These are phyloP conservation scores for Danielia reshetovae DNA, from an alignment of 805 yeast species.

Conservation along the genomic window DNA sequence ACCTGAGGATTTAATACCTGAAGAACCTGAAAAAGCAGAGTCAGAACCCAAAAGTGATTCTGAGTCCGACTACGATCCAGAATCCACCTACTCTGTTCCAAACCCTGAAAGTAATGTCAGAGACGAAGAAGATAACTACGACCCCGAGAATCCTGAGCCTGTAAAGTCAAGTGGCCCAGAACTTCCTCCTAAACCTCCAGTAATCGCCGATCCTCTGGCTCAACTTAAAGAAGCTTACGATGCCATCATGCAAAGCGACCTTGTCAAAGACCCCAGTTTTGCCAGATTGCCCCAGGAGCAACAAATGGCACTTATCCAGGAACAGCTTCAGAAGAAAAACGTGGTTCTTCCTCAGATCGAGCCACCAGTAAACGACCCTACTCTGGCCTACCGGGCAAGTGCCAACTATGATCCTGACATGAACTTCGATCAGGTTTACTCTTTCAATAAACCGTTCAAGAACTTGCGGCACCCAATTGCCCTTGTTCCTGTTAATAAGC, in stretches of 20 bases:
- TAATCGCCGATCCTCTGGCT: conserved; percentile 10
- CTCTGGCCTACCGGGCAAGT: too few species aligned
- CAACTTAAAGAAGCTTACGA: conserved; percentile 31
- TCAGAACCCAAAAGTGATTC: too few species aligned
- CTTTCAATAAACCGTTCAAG: conserved; percentile 34
- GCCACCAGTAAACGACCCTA: too few species aligned
- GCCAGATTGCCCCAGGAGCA: conserved; percentile 32
- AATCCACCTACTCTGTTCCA: conserved; percentile 6
- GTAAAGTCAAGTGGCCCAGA: background rate
- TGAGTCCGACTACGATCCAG: too few species aligned
- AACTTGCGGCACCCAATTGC: conserved; percentile 30
- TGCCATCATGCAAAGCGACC: conserved; percentile 33
- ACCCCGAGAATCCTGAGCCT: conserved; percentile 7
- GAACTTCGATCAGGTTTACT: conserved; percentile 44
- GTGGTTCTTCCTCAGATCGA: conserved; percentile 20
- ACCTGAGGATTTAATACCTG: too few species aligned
- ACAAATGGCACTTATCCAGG: conserved; percentile 30
- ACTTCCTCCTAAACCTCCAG: conserved; percentile 13
- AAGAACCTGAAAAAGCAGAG: too few species aligned
- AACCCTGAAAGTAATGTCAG: conserved; percentile 1
- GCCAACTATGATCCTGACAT: conserved; percentile 8
- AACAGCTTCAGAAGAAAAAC: conserved; percentile 36
- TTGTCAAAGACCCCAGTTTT: conserved; percentile 32
- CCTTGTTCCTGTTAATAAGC: conserved; percentile 38
- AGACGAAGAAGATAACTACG: conserved; percentile 11